These are phyloP conservation scores for Fusarium subglutinans DNA, from an alignment of 2,329 filamentous ascomycete genomes.

Conservation along the genomic window DNA sequence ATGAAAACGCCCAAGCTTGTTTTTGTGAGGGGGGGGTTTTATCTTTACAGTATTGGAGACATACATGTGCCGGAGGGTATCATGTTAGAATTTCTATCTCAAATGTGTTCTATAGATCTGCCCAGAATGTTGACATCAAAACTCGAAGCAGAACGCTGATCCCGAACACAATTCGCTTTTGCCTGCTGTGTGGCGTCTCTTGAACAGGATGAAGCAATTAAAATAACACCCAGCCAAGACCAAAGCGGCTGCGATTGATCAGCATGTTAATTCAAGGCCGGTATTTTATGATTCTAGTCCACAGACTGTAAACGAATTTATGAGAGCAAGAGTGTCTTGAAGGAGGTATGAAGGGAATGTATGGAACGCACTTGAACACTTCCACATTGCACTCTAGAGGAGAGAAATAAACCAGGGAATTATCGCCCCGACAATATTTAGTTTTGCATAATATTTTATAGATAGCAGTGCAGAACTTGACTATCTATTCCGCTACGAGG, in stretches of 20 bases:
- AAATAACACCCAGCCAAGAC: accelerated
- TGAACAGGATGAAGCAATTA: not conserved
- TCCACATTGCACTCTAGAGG: accelerated
- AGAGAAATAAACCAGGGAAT: not conserved
- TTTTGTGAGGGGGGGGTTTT: not conserved
- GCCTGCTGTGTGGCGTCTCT: not conserved
- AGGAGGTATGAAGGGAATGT: accelerated
- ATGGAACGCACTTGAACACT: not conserved
- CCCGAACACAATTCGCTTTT: not conserved
- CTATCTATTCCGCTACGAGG: no score
- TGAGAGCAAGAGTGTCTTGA: no score
- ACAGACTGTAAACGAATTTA: accelerated
- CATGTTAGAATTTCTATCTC: accelerated
- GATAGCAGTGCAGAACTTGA: no score
- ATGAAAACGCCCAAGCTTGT: accelerated
- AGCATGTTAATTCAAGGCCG: accelerated
- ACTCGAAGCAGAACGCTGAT: not conserved
- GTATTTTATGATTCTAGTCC: accelerated
- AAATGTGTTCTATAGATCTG: accelerated
- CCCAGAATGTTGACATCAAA: not conserved
- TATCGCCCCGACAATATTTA: accelerated
- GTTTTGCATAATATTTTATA: not conserved
- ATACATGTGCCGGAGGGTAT: accelerated
- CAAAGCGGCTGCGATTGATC: accelerated
- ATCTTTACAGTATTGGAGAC: accelerated